Base-by-base conservation (phyloP, 495 filamentous ascomycete genomes). In the Acidiella bohemica region DNA sequence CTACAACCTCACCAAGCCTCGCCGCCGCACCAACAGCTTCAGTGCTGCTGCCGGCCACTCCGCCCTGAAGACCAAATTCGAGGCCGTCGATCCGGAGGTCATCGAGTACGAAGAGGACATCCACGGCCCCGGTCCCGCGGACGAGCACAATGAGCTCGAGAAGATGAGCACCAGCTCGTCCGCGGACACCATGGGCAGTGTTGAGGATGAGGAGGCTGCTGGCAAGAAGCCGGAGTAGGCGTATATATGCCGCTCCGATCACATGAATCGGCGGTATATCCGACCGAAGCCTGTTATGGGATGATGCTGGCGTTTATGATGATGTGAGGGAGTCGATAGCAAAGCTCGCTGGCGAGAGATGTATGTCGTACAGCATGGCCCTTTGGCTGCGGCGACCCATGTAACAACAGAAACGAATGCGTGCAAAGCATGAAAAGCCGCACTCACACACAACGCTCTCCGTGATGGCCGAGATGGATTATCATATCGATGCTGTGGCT, bases 21-120 rank as follows among this genome's bases (percentile, higher is more conserved):
- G 88, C 47, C 88, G 88, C 60, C 87, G 81, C 51, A 88, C 84
- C 56, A 95, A 94, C 64, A 87, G 78, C 62, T 87, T 78, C 64
- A 71, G 72, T 40, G 67, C 79, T 44, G 73, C 70, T 13, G 60
- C 64, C 47, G 56, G 67, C 54, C 59, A 77, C 32, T 46, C 46
- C n/a, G 68, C 76, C 49, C 78, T 92, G 60, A 80, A 80, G 66
- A 85, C 81, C 58, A 93, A 93, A 59, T 93, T 93, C 54, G 85
- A 93, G 59, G 64, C 73, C n/a, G 56, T 76, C 55, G 86, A 93
- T 46, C 65, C 69, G 10, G 85, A 92, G 54, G 80, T 86, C 42
- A 32, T 45, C 21, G 47, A 50, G 41, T 94, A 92, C 50, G 83
- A 94, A 58, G 86, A 94, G 65, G 71, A 73, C 36, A 38, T 85